Evolutionary conservation across 176 grass and related monocot species (phyloP).

Genomic region (Cenchrus fungigraminus): DNA sequence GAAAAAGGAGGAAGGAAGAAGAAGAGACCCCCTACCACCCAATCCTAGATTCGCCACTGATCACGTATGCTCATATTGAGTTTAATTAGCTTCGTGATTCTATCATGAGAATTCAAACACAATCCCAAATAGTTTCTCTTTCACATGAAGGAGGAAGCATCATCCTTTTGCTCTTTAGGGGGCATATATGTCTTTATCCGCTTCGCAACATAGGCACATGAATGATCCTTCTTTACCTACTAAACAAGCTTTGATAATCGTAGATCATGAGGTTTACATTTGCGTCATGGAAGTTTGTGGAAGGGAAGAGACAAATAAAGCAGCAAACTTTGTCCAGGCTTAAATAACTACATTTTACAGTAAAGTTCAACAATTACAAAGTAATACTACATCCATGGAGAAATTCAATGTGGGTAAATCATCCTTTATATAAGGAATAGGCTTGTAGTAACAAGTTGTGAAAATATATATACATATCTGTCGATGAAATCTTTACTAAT

Average conservation of each 20-base stretch:
- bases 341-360: background rate
- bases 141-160: background rate
- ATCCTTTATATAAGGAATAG: background rate
- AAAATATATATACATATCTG: background rate
- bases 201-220: slow-evolving; percentile 21
- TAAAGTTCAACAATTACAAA: background rate
- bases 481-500: no score
- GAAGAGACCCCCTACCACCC: no score
- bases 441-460: background rate
- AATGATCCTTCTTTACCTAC: background rate
- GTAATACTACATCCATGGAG: background rate
- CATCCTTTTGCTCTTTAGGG: background rate
- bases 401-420: background rate
- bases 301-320: no score
- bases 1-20: no score
- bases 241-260: background rate
- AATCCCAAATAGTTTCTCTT: background rate
- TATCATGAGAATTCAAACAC: slow-evolving; percentile 4
- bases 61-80: background rate
- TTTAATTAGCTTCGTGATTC: background rate
- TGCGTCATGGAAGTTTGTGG: background rate
- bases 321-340: background rate
- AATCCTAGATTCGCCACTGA: no score
- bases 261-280: background rate
- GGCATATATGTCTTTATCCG: background rate